phyloP scores from a whole-genome alignment of 2,329 filamentous ascomycete genomes.

The Zymoseptoria passerinii region DNA sequence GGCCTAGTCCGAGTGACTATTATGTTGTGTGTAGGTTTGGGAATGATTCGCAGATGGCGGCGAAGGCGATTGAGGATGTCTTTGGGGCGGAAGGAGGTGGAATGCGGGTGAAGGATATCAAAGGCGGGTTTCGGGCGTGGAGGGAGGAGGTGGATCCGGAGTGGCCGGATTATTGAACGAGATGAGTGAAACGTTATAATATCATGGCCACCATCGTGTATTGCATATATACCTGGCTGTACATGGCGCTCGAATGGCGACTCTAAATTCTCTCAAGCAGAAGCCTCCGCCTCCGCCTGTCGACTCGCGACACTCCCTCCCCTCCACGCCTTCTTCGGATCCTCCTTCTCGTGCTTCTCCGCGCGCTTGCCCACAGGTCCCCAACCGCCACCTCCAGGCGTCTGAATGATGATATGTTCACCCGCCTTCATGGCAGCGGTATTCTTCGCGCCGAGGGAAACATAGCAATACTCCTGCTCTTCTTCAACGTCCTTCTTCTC shows the following conservation, averaged over 20 bases:
- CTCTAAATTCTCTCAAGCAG: conserved; percentile 20
- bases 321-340: conserved; percentile 54
- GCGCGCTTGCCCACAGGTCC: conserved; percentile 53
- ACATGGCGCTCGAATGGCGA: too few relatives aligned
- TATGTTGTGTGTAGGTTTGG: conserved; percentile 64
- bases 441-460: conserved; percentile 73
- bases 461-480: conserved; percentile 42
- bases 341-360: conserved; percentile 36
- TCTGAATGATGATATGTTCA: conserved; percentile 68
- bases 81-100: conserved; percentile 35
- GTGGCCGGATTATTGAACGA: conserved; percentile 48
- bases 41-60: conserved; percentile 68
- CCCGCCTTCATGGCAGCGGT: conserved; percentile 67
- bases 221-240: too few relatives aligned
- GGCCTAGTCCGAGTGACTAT: conserved; percentile 33
- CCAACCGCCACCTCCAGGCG: conserved; percentile 75
- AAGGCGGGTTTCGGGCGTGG: conserved; percentile 66
- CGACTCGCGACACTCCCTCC: conserved; percentile 51
- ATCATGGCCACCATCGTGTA: too few relatives aligned
- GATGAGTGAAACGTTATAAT: too few relatives aligned
- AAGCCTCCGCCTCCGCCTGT: conserved; percentile 45
- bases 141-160: conserved; percentile 54
- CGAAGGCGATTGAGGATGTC: conserved; percentile 55
- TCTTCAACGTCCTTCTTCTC: conserved; percentile 14
- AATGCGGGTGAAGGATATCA: conserved; percentile 61